A percentile compares a stretch with the other conserved stretches of the same genome.
Evolutionary conservation across 345 rosid genomes (phyloP).

Genomic region (Turritis glabra): DNA sequence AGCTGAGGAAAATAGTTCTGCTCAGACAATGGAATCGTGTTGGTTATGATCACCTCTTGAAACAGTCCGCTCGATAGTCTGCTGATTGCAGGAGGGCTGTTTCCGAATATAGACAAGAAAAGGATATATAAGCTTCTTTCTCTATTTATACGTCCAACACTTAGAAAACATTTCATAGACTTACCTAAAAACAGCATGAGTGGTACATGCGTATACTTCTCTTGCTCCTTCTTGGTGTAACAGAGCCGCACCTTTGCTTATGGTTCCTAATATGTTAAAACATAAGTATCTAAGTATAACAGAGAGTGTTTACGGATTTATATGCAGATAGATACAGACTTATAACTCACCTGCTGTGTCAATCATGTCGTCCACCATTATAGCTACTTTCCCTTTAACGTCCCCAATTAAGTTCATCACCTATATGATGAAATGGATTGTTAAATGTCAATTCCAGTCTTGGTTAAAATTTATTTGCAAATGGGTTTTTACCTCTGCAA

Average conservation of each 20-base stretch:
- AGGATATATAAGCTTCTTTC: not conserved
- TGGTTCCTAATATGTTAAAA: conserved; percentile 59
- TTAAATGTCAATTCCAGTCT: not conserved
- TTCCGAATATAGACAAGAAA: conserved; percentile 27
- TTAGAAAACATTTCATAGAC: conserved; percentile 7
- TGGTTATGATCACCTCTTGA: conserved; percentile 94
- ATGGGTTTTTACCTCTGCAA: conserved; percentile 70
- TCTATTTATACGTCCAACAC: not conserved
- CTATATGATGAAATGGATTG: conserved; percentile 42
- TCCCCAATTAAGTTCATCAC: conserved; percentile 98
- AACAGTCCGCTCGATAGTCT: conserved; percentile 91
- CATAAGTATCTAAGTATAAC: conserved; percentile 6
- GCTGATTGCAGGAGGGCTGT: conserved; percentile 94
- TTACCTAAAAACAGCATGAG: conserved; percentile 97
- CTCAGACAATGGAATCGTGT: conserved; percentile 87
- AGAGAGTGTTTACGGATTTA: not conserved
- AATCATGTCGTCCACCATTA: conserved; percentile 99
- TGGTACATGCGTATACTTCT: conserved; percentile 92
- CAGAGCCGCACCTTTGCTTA: conserved; percentile 92
- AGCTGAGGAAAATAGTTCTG: conserved; percentile 89
- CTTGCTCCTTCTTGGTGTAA: conserved; percentile 98
- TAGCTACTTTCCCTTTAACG: conserved; percentile 95
- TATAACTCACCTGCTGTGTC: conserved; percentile 84
- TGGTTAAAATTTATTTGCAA: not conserved
- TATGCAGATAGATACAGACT: not conserved